Evolutionary conservation across 2,329 filamentous ascomycete genomes (phyloP).

Genomic region (Chaetomiaceae sp.): DNA sequence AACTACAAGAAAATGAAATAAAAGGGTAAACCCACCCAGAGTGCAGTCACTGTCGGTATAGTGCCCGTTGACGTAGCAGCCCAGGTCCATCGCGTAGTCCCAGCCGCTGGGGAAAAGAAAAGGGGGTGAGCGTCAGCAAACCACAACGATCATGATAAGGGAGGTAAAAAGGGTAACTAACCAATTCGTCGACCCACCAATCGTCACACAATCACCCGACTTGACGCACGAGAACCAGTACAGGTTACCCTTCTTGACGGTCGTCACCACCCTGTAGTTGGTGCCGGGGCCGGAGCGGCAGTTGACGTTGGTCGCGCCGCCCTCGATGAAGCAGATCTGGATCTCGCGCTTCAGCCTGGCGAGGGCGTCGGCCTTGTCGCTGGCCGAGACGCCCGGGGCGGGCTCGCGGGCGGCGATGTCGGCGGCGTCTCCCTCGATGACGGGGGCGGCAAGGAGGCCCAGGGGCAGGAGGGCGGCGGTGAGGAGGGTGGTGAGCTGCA

Average conservation of each 20-base stretch:
- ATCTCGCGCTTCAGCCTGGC: too few species aligned
- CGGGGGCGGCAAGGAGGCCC: neutral
- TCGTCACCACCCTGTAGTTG: neutral
- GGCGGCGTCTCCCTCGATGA: neutral
- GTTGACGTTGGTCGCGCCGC: neutral
- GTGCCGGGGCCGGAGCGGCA: neutral
- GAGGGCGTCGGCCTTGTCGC: neutral
- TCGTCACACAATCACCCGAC: neutral
- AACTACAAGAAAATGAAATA: neutral
- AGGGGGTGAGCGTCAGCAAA: too few species aligned
- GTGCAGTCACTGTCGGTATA: slow-evolving; percentile 1
- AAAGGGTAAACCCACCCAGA: neutral
- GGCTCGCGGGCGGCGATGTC: neutral
- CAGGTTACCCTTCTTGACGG: too few species aligned
- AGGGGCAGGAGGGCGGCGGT: slow-evolving; percentile 26
- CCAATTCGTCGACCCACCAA: neutral
- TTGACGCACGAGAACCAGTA: too few species aligned
- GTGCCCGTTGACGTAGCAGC: slow-evolving; percentile 3
- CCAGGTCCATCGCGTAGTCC: neutral
- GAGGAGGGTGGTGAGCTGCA: slow-evolving; percentile 6
- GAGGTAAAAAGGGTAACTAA: too few species aligned
- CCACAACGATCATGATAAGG: too few species aligned
- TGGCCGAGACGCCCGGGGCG: neutral
- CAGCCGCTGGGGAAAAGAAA: neutral
- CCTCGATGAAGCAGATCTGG: neutral